Evolutionary conservation across 2,329 filamentous ascomycete species (phyloP).

Genomic region (Calonectria pseudoreteaudii): DNA sequence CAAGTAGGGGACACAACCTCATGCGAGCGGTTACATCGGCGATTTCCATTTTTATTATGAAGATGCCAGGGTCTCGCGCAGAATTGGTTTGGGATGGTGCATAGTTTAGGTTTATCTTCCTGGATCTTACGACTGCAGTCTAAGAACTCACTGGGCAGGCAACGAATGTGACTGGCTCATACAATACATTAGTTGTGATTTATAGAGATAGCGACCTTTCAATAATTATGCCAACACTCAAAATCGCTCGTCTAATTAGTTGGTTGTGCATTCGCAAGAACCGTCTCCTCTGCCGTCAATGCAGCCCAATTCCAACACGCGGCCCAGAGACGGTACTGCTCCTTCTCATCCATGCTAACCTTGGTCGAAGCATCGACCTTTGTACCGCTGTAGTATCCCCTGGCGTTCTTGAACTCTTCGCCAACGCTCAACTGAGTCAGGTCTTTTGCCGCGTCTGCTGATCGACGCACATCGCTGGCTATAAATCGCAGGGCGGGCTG

Average conservation of each 20-base stretch:
- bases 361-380: background rate
- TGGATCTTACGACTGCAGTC: background rate
- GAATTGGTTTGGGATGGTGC: background rate
- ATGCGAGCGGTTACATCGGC: background rate
- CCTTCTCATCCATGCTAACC: slow-evolving; percentile 1
- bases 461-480: slow-evolving; percentile 22
- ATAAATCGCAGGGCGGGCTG: slow-evolving; percentile 25
- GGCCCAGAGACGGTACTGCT: slow-evolving; percentile 23
- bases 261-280: slow-evolving; percentile 12
- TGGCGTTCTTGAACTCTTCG: background rate
- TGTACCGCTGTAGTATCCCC: slow-evolving; percentile 29
- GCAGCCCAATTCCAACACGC: slow-evolving; percentile 35
- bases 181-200: background rate
- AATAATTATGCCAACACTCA: background rate
- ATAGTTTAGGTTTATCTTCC: background rate
- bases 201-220: background rate
- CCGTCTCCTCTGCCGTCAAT: slow-evolving; percentile 26
- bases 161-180: background rate
- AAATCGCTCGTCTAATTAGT: background rate
- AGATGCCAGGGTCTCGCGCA: background rate
- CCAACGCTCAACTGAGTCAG: slow-evolving; percentile 29
- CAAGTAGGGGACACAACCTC: background rate
- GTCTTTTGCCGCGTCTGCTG: slow-evolving; percentile 30
- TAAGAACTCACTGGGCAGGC: background rate
- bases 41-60: background rate